Conservation (phyloP, 2,329 filamentous ascomycete genomes). For the Sporothrix humicola region DNA sequence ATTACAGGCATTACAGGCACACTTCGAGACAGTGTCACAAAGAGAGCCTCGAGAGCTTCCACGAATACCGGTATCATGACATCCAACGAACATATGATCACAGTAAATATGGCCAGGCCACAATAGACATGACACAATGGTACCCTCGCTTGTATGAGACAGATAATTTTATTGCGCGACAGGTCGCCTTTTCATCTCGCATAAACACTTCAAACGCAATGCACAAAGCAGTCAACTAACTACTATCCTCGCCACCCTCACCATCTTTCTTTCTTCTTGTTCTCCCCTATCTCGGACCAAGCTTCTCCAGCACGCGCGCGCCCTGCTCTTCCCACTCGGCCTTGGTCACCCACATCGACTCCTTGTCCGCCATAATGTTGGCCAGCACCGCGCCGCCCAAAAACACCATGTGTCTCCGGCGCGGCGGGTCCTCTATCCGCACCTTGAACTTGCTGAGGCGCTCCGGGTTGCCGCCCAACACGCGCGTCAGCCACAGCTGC, state of each 20-base stretch:
- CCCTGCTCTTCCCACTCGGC: conserved; percentile 97
- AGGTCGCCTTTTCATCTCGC: conserved; percentile 22
- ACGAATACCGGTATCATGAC: too few relatives aligned
- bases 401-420: conserved; percentile 98
- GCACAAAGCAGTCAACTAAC: not conserved
- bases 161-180: conserved; percentile 3
- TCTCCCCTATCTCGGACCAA: conserved; percentile 70
- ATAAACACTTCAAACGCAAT: not conserved
- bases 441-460: conserved; percentile 99
- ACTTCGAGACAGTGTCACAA: too few relatives aligned
- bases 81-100: not conserved
- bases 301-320: conserved; percentile 81
- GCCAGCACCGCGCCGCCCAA: conserved; percentile 93
- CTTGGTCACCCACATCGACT: conserved; percentile 98
- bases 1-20: not conserved
- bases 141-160: not conserved
- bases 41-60: too few relatives aligned
- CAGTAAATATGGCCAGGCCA: too few relatives aligned
- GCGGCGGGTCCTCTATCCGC: conserved; percentile 94
- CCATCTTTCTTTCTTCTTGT: too few relatives aligned
- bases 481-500: conserved; percentile 94
- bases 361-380: conserved; percentile 99
- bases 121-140: not conserved
- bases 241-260: not conserved
- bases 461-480: conserved; percentile 89